Evolutionary conservation across 192 early-diverging fungal genomes (phyloP), one percentile per base, ranked within the genome.

Genomic region (Diversispora epigaea): DNA sequence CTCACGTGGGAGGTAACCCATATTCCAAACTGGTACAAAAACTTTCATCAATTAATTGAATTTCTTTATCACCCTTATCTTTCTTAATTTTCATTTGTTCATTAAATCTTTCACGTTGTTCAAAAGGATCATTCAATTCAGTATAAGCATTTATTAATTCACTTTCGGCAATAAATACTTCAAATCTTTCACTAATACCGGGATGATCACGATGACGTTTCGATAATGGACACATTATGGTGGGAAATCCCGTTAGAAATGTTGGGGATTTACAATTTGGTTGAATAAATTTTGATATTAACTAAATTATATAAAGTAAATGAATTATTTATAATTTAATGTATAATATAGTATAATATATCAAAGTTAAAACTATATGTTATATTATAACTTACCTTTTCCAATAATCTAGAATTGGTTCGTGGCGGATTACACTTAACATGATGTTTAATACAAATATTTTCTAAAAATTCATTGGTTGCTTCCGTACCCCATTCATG

Each of bases 71-170:
- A 75, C 97, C 97, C 61, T 93, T 92, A 67, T 86, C 97, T 91
- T 97, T 98, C 81, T 99, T 95, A 39, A 76, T 82, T 43, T 95
- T 96, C 25, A 32, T 1, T 86, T 99, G 97, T 85, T 97, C 94
- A 54, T 89, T 96, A 83, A 99, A 99, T 79, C 96, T 88, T 82
- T 96, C 94, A 70, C 96, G 92, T 86, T 99, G 97, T 76, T 97
- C 97, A 80, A 96, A 96, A 56, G 97, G 97, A 86, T 99, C 97
- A 89, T 99, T 99, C 83, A 99, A 89, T 89, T 99, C 97, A 11
- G 97, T 99, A 92, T 98, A 99, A 22, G 96, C 94, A 78, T 99
- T 99, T 87, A 93, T 94, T 67, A 99, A 89, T 80, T 99, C 97
- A 91, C 97, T 98, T 80, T 94, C 96, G 74, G 94, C 96, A 5